Conservation (phyloP, 768 basidiomycete genomes). For the Russula griseocarnosa region DNA sequence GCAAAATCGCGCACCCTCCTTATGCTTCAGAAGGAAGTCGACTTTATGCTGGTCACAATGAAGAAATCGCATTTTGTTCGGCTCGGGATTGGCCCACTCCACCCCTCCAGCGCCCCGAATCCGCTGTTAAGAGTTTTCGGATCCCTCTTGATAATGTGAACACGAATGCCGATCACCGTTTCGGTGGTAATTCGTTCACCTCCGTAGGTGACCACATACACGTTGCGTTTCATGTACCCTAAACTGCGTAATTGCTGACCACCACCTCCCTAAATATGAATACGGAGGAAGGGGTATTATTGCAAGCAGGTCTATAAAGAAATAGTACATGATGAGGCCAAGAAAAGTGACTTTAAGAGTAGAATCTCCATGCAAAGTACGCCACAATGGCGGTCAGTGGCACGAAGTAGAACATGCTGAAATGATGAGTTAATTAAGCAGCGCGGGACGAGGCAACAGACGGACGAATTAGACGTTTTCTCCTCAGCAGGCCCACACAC, state of each 20-base stretch:
- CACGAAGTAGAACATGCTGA: constrained; percentile 40
- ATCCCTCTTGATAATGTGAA: not conserved
- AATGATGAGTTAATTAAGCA: constrained; percentile 6
- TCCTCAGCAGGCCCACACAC: constrained; percentile 26
- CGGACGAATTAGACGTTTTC: constrained; percentile 28
- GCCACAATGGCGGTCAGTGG: constrained; percentile 43
- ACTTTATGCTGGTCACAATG: constrained; percentile 72
- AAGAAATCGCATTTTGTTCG: constrained; percentile 46
- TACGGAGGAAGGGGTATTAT: not conserved
- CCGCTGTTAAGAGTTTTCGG: constrained; percentile 24
- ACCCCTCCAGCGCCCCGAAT: constrained; percentile 23
- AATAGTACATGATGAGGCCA: not conserved
- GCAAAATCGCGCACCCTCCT: constrained; percentile 50
- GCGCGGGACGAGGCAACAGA: not conserved
- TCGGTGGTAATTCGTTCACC: constrained; percentile 22
- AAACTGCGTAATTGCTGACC: constrained; percentile 9
- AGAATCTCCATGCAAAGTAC: constrained; percentile 47
- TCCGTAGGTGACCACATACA: constrained; percentile 25
- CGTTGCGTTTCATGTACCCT: constrained; percentile 11
- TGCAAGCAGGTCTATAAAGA: constrained; percentile 8
- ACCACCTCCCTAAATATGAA: not conserved
- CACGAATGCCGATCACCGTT: not conserved
- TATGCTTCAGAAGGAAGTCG: constrained; percentile 70
- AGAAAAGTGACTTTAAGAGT: constrained; percentile 22
- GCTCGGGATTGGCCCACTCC: constrained; percentile 35